Base-by-base conservation (phyloP, 192 early-diverging fungal genomes). In the Rhizoclosmatium sp. region DNA sequence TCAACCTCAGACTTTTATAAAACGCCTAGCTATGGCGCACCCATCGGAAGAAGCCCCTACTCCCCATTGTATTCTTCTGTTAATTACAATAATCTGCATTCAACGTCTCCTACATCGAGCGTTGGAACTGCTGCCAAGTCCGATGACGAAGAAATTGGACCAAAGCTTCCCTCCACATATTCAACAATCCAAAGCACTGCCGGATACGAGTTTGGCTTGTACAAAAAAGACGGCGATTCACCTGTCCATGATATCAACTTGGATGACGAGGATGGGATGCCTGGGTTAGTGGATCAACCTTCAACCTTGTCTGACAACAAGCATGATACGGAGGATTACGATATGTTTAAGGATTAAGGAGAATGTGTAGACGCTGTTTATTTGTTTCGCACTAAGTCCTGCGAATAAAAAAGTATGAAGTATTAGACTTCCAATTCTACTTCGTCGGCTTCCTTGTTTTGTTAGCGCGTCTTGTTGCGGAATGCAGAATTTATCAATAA, bases 131-230 rank as follows among this genome's bases (percentile, higher is more conserved):
- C 70, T 59, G 44, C 7, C 10, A 31, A 31, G 31, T 71, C 70
- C 7, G 70, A 58, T 21, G 70, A 58, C 10, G 41, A 41, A 40
- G 66, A 7, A 21, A 31, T 40, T 62, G 19, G 19, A 62, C 19
- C 60, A 4, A 40, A 62, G 21, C 4, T 19, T 19, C 60, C 60
- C 14, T 21, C 60, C 9, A 31, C 60, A 21, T 23, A 62, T 21
- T 9, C 60, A 62, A 19, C 60, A 7, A 7, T 62, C 21, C 60
- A 31, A 31, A 40, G 23, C 44, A 40, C 72, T n/a, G 41, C 59
- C 7, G 72, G 72, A 10, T 75, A 44, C 48, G 72, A 62, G 61
- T 75, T 75, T 75, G 72, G 72, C 1, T n/a, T 5, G 7, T 16
- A 62, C 46, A 62, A 75, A 42, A 42, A n/a, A 59, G 51, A 49